These are phyloP conservation scores for Lenwebbia sp. DNA, from an alignment of 345 rosid species.

Conservation along the genomic window DNA sequence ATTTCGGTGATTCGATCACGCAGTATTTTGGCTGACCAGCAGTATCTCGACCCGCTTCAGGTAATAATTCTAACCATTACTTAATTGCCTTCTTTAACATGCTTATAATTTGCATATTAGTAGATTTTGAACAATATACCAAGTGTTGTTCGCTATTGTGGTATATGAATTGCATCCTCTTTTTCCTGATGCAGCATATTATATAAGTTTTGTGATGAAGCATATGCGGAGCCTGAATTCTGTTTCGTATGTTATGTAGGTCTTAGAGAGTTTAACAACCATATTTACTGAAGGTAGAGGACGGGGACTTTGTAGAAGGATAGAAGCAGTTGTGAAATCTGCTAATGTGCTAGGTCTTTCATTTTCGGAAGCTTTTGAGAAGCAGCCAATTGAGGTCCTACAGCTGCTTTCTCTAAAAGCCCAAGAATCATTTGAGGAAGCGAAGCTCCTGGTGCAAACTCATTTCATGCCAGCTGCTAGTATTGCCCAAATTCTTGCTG, in stretches of 20 bases:
- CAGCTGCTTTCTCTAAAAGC: conserved; percentile 97
- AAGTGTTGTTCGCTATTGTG: neutral
- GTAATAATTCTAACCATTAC: conserved; percentile 20
- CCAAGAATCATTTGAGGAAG: conserved; percentile 95
- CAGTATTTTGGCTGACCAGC: conserved; percentile 25
- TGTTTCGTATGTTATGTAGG: conserved; percentile 26
- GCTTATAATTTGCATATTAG: neutral
- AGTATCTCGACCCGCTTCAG: conserved; percentile 53
- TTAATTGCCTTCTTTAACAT: neutral
- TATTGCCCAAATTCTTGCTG: conserved; percentile 94
- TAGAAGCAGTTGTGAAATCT: conserved; percentile 73
- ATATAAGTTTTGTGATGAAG: neutral
- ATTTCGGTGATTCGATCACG: conserved; percentile 46
- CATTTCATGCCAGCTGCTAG: conserved; percentile 79
- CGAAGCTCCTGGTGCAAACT: conserved; percentile 70
- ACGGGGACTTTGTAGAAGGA: conserved; percentile 72
- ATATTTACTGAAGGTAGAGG: conserved; percentile 76
- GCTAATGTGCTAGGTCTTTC: conserved; percentile 79
- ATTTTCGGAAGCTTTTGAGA: conserved; percentile 82
- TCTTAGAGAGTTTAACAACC: conserved; percentile 61
- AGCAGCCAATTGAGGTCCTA: conserved; percentile 79
- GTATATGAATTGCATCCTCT: neutral
- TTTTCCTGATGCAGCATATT: neutral
- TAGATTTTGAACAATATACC: neutral
- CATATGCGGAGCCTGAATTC: neutral